phyloP scores from a whole-genome alignment of 106 monocot species.

The Acanthochlamys bracteata region DNA sequence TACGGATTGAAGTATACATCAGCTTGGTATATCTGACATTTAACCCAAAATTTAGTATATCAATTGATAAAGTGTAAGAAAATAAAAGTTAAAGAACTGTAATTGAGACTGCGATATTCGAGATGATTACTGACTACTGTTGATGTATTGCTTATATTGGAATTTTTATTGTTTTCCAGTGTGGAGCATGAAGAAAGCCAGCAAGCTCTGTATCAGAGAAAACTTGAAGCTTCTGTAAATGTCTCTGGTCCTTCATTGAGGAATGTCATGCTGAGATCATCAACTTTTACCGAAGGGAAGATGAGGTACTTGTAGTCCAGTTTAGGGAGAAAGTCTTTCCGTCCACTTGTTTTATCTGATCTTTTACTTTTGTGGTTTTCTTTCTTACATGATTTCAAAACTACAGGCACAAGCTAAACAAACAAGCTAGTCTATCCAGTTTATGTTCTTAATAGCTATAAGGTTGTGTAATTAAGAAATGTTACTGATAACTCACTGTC shows the following conservation, averaged over 20 bases:
- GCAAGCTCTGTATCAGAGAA: slow-evolving; percentile 36
- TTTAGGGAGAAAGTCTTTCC: background rate
- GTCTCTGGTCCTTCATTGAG: slow-evolving; percentile 32
- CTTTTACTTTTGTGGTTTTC: background rate
- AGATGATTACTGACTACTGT: background rate
- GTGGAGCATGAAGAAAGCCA: slow-evolving; percentile 70
- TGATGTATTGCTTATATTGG: background rate
- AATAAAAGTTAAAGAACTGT: too few relatives aligned
- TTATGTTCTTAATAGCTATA: background rate
- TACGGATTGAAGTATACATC: too few relatives aligned
- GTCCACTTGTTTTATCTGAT: background rate
- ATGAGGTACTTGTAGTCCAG: slow-evolving; percentile 34
- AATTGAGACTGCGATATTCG: too few relatives aligned
- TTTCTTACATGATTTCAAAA: too few relatives aligned
- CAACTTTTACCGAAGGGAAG: slow-evolving; percentile 47
- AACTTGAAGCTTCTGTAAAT: slow-evolving; percentile 53
- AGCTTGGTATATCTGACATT: too few relatives aligned
- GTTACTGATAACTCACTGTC: background rate
- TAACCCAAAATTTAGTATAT: too few relatives aligned
- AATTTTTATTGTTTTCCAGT: slow-evolving; percentile 19
- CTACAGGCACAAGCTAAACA: too few relatives aligned
- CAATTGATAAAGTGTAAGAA: too few relatives aligned
- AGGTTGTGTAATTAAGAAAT: background rate
- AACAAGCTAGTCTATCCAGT: background rate
- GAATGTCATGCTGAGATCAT: slow-evolving; percentile 48